Conservation (phyloP, 306 rosid species). For the Gastrolobium bilobum region DNA sequence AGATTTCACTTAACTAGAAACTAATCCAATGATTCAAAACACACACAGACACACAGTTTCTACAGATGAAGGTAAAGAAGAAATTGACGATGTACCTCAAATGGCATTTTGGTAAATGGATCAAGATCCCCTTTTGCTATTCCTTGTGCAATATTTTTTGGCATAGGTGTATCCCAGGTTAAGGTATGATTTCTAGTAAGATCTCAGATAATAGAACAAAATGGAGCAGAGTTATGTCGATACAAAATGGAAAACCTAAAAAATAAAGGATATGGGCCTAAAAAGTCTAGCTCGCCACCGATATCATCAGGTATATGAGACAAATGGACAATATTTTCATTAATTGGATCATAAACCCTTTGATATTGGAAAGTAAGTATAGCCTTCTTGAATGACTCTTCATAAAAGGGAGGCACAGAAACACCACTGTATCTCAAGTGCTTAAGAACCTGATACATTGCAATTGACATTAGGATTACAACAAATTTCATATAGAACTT, state of each 20-base stretch:
- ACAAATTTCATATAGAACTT: conserved; percentile 23
- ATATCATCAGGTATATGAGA: conserved; percentile 58
- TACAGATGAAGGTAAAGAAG: conserved; percentile 22
- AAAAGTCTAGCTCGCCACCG: conserved; percentile 76
- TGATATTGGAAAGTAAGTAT: conserved; percentile 84
- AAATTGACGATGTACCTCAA: conserved; percentile 64
- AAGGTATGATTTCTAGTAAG: conserved; percentile 58
- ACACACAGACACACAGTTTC: background rate
- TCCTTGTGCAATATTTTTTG: conserved; percentile 77
- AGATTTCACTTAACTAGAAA: conserved; percentile 27
- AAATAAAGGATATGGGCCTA: conserved; percentile 94
- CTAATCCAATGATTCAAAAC: conserved; percentile 25
- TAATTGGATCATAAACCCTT: conserved; percentile 80
- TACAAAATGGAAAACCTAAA: conserved; percentile 27
- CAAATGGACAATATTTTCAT: conserved; percentile 77
- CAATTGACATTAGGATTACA: conserved; percentile 44
- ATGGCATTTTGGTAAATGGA: conserved; percentile 85
- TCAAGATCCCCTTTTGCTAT: conserved; percentile 92
- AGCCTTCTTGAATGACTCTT: conserved; percentile 92
- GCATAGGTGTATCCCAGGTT: conserved; percentile 70
- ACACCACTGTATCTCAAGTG: conserved; percentile 80
- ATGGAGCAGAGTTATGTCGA: conserved; percentile 24
- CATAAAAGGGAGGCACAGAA: conserved; percentile 82
- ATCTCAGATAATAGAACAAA: conserved; percentile 44
- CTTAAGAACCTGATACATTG: conserved; percentile 78